Percentiles rank a stretch among this genome's conserved stretches.
phyloP scores from a whole-genome alignment of 1,139 yeast species.

The Candida dubliniensis region DNA sequence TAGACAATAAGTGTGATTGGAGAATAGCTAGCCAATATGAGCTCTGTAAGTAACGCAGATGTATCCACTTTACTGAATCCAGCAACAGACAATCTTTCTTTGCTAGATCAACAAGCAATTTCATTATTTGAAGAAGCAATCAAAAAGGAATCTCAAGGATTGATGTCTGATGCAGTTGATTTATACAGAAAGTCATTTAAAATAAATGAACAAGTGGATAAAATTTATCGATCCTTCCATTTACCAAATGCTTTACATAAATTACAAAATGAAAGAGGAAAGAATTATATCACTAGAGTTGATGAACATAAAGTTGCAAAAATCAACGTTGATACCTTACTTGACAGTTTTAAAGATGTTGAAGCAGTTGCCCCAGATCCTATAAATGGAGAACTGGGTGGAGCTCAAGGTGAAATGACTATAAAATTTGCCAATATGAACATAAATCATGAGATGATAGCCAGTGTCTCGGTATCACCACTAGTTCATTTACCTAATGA shows the following conservation, averaged over 20 bases:
- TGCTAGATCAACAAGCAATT: slow-evolving; percentile 47
- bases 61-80: neutral
- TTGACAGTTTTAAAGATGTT: slow-evolving; percentile 30
- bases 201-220: slow-evolving; percentile 67
- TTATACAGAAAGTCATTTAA: slow-evolving; percentile 72
- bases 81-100: slow-evolving; percentile 10
- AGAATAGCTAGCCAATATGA: neutral
- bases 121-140: slow-evolving; percentile 68
- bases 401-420: slow-evolving; percentile 19
- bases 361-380: slow-evolving; percentile 34
- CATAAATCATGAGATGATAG: slow-evolving; percentile 27
- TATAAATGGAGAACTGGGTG: slow-evolving; percentile 7
- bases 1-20: too few relatives aligned
- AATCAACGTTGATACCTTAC: slow-evolving; percentile 38
- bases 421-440: slow-evolving; percentile 36
- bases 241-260: slow-evolving; percentile 28
- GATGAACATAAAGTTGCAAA: slow-evolving; percentile 35
- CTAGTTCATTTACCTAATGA: slow-evolving; percentile 65
- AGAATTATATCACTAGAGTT: slow-evolving; percentile 26
- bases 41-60: neutral
- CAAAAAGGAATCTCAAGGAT: slow-evolving; percentile 69
- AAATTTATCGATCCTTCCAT: slow-evolving; percentile 57
- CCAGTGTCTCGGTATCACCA: slow-evolving; percentile 49
- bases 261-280: slow-evolving; percentile 30
- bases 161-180: slow-evolving; percentile 77